Evolutionary conservation across 371 early-diverging fungal species (phyloP).

Genomic region (Mortierella sp.): DNA sequence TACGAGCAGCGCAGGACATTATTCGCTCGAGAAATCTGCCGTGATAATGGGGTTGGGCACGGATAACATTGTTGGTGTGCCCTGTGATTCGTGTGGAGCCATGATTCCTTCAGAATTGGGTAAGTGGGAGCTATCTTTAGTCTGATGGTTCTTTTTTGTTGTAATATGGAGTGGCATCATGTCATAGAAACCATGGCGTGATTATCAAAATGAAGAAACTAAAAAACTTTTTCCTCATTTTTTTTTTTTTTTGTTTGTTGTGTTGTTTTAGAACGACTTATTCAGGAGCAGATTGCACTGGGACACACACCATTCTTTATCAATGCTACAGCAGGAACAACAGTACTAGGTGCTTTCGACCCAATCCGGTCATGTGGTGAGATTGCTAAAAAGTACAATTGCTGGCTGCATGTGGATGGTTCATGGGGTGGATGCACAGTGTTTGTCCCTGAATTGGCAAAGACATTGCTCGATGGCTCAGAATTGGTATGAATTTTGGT

Average conservation of each 20-base stretch:
- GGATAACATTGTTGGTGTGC: conserved; percentile 76
- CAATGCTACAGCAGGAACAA: conserved; percentile 90
- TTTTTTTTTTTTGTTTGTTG: neutral
- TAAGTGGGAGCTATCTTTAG: conserved; percentile 28
- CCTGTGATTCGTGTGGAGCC: conserved; percentile 72
- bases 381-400: conserved; percentile 71
- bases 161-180: neutral
- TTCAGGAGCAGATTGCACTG: conserved; percentile 58
- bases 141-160: neutral
- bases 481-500: conserved; percentile 56
- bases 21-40: conserved; percentile 84
- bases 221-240: neutral
- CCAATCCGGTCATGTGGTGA: conserved; percentile 71
- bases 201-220: neutral
- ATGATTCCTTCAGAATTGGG: conserved; percentile 75
- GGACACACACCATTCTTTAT: conserved; percentile 83
- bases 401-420: conserved; percentile 91
- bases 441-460: conserved; percentile 63
- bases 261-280: conserved; percentile 58
- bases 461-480: conserved; percentile 65
- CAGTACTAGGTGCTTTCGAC: conserved; percentile 90
- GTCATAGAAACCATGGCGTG: conserved; percentile 6
- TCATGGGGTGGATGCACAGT: conserved; percentile 87
- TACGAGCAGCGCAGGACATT: conserved; percentile 83
- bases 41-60: conserved; percentile 83